Percentiles rank a stretch among this genome's conserved stretches.
Evolutionary conservation across 306 rosid genomes (phyloP).

Genomic region (Fragaria vesca): DNA sequence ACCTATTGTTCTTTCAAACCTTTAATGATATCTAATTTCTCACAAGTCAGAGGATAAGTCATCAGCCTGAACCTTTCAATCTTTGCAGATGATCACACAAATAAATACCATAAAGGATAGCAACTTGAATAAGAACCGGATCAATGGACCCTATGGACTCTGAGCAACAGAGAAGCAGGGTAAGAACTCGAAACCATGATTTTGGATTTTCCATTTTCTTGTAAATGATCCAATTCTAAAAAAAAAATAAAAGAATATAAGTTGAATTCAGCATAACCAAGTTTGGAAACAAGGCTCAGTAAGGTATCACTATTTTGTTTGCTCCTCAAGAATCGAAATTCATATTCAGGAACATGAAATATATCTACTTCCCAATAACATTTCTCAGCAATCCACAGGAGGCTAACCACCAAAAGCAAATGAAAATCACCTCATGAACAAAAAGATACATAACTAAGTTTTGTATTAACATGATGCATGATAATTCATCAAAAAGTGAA

Average conservation of each 20-base stretch:
- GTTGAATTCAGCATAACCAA: neutral
- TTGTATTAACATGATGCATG: neutral
- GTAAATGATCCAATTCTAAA: neutral
- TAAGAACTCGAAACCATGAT: neutral
- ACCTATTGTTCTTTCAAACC: neutral
- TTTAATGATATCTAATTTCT: neutral
- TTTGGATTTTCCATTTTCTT: neutral
- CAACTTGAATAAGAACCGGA: neutral
- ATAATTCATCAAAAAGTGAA: neutral
- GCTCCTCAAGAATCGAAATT: neutral
- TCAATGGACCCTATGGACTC: neutral
- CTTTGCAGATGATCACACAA: neutral
- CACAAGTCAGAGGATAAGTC: neutral
- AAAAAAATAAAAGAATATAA: neutral
- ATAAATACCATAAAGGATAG: neutral
- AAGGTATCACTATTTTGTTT: neutral
- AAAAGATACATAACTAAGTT: neutral
- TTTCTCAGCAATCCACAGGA: constrained; percentile 10
- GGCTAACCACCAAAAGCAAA: neutral
- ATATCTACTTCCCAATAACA: neutral
- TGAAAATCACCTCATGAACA: neutral
- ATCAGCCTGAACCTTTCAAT: neutral
- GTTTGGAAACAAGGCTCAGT: neutral
- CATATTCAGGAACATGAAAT: neutral
- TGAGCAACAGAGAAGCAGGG: constrained; percentile 4